These are phyloP conservation scores for Penicillium sp. DNA, from an alignment of 2,329 filamentous ascomycete genomes.

Conservation along the genomic window DNA sequence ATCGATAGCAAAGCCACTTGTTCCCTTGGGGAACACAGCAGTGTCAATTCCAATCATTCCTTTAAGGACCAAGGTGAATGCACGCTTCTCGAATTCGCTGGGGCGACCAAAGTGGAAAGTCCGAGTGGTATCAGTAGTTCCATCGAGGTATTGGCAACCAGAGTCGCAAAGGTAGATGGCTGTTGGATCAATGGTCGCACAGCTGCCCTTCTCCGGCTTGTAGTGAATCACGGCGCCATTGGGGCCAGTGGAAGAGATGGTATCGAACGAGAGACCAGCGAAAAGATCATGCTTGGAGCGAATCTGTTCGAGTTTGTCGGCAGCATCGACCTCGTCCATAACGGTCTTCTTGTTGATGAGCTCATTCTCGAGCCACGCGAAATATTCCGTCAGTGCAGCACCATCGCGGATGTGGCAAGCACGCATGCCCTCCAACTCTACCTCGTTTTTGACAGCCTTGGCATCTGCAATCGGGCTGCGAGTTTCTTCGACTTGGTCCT, in stretches of 20 bases:
- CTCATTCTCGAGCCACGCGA: slow-evolving; percentile 95
- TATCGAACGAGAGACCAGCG: slow-evolving; percentile 89
- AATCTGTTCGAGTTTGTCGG: slow-evolving; percentile 79
- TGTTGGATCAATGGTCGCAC: slow-evolving; percentile 79
- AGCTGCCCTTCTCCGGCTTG: slow-evolving; percentile 80
- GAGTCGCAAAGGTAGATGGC: slow-evolving; percentile 95
- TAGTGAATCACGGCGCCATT: slow-evolving; percentile 98
- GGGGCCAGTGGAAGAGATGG: slow-evolving; percentile 90
- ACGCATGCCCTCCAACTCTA: slow-evolving; percentile 89
- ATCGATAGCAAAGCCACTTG: slow-evolving; percentile 90
- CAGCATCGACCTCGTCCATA: slow-evolving; percentile 87
- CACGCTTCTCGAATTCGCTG: slow-evolving; percentile 78
- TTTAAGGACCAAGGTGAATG: slow-evolving; percentile 93
- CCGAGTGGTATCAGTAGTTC: slow-evolving; percentile 93
- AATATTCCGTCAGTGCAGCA: slow-evolving; percentile 86
- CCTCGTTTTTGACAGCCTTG: slow-evolving; percentile 92
- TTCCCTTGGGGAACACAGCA: slow-evolving; percentile 90
- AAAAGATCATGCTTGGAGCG: slow-evolving; percentile 70
- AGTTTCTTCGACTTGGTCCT: slow-evolving; percentile 80
- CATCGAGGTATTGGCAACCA: slow-evolving; percentile 93
- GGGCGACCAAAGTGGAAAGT: slow-evolving; percentile 91
- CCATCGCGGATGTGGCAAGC: slow-evolving; percentile 93
- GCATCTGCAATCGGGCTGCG: slow-evolving; percentile 86
- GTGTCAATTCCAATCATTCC: slow-evolving; percentile 88
- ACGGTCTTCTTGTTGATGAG: slow-evolving; percentile 71